Base-by-base conservation (phyloP, 169 alveolate species). In the Babesia bigemina region DNA sequence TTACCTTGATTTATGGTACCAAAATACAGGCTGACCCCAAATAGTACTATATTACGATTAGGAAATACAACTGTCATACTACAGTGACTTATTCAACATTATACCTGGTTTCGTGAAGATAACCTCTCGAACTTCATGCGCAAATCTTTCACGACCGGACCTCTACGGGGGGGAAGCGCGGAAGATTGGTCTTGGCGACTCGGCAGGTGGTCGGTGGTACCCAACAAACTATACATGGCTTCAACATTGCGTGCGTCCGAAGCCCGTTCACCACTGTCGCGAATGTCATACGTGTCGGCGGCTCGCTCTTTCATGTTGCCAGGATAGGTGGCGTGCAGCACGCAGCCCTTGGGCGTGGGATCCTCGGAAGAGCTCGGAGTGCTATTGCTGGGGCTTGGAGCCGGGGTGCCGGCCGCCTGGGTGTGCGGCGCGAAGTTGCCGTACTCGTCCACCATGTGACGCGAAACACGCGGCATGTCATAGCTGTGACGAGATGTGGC, bases 51-150 rank as follows among this genome's bases (percentile, higher is more conserved):
- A 52, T 52, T 52, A 52, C 28, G 28, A 52, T 52, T 52, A 22
- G 24, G 24, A 52, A 21, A 24, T 22, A 22, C 2, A 22, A 3
- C 2, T 24, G 24, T 21, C 11, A 52, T 52, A 22, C 28, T 52
- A 6, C 28, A 22, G 28, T 22, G 28, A 2, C 6, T 6, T 4
- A 24, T 22, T 61, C 57, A 11, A 11, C 62, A 24, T 61, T 16
- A 36, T 33, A 16, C 57, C n/a, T 11, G n/a, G 21, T 17, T 17
- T 9, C 62, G 58, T 67, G 59, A 6, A 48, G 50, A 33, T 8
- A 55, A 56, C 59, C n/a, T 70, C 42, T 70, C 79, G 75, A 70
- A 70, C 70, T 59, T 70, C 79, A 70, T 55, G 17, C 36, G 21
- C 36, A 70, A 21, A 26, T 70, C 62, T 33, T 70, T 70, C 33